phyloP scores from a whole-genome alignment of 1,139 yeast genomes.

The Taiozyma sp. region DNA sequence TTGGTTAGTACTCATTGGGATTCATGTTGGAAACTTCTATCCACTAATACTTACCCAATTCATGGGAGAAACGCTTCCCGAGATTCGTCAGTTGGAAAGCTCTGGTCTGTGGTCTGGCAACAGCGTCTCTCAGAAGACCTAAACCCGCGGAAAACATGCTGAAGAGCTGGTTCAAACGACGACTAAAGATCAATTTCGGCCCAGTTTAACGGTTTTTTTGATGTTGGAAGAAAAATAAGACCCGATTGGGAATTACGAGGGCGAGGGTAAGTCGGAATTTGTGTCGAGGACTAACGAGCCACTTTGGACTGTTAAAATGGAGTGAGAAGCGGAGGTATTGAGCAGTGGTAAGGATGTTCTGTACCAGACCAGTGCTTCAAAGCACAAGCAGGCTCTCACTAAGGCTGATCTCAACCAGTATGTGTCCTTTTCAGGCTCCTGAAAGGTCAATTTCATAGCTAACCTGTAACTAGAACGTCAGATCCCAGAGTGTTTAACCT shows the following conservation, averaged over 20 bases:
- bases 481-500: constrained; percentile 28
- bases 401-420: background rate
- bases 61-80: constrained; percentile 62
- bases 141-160: constrained; percentile 9
- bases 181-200: background rate
- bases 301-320: background rate
- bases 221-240: background rate
- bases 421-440: background rate
- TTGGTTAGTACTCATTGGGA: constrained; percentile 1
- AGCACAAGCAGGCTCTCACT: background rate
- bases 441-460: background rate
- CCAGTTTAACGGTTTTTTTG: background rate
- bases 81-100: constrained; percentile 2
- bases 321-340: background rate
- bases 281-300: too few species aligned
- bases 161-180: background rate
- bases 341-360: background rate
- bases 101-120: constrained; percentile 8
- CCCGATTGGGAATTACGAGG: background rate
- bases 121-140: constrained; percentile 1
- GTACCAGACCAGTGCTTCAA: background rate
- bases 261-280: background rate
- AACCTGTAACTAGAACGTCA: background rate
- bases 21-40: background rate
- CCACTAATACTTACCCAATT: constrained; percentile 35